Percentiles rank a stretch among this genome's conserved stretches.
These are phyloP conservation scores for Cyclostephanos invisitatus DNA, from an alignment of 108 stramenopile genomes.

Conservation along the genomic window DNA sequence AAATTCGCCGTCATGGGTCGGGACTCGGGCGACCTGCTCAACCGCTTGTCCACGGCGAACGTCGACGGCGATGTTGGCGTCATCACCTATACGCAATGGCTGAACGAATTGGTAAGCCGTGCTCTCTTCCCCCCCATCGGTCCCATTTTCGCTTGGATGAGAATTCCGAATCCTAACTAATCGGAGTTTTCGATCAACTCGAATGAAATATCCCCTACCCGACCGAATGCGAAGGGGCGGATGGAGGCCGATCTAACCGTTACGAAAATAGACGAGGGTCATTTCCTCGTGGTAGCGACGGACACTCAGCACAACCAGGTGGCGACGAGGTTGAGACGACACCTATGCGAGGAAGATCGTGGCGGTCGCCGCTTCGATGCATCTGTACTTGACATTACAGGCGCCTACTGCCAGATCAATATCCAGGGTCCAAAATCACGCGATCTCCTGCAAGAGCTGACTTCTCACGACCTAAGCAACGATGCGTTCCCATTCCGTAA, in stretches of 20 bases:
- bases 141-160: neutral
- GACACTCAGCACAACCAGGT: slow-evolving; percentile 82
- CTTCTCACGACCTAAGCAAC: slow-evolving; percentile 41
- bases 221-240: slow-evolving; percentile 15
- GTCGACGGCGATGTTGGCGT: slow-evolving; percentile 45
- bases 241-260: slow-evolving; percentile 83
- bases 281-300: slow-evolving; percentile 74
- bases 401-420: slow-evolving; percentile 64
- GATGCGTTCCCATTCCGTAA: slow-evolving; percentile 57
- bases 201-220: neutral
- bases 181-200: neutral
- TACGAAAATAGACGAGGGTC: slow-evolving; percentile 54
- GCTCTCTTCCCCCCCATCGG: no score
- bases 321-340: slow-evolving; percentile 46
- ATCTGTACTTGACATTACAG: slow-evolving; percentile 61
- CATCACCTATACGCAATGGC: slow-evolving; percentile 80
- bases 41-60: slow-evolving; percentile 69
- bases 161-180: neutral
- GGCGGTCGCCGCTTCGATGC: slow-evolving; percentile 28
- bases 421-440: slow-evolving; percentile 73
- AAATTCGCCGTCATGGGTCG: slow-evolving; percentile 69
- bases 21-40: slow-evolving; percentile 69
- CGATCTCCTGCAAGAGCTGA: slow-evolving; percentile 57
- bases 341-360: slow-evolving; percentile 14
- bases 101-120: slow-evolving; percentile 41